Evolutionary conservation across 306 rosid genomes (phyloP).

Genomic region (Fragaria iinumae): DNA sequence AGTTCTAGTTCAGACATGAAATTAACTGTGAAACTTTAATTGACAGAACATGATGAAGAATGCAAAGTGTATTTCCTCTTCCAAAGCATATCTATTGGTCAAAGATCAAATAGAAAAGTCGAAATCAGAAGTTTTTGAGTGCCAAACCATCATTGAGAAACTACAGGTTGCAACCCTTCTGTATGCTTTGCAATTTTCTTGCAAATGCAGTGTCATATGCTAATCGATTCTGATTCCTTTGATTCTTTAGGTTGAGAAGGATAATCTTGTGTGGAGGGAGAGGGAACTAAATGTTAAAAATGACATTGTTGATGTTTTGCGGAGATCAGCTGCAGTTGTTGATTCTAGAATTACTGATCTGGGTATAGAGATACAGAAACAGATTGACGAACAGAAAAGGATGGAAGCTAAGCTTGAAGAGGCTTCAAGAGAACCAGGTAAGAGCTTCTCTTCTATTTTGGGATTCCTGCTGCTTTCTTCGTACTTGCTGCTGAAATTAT

Average conservation of each 20-base stretch:
- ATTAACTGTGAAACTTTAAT: slow-evolving; percentile 26
- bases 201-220: slow-evolving; percentile 29
- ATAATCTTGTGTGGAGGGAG: slow-evolving; percentile 81
- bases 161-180: slow-evolving; percentile 97
- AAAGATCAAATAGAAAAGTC: slow-evolving; percentile 75
- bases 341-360: slow-evolving; percentile 64
- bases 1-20: slow-evolving; percentile 12
- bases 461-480: slow-evolving; percentile 11
- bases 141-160: slow-evolving; percentile 72
- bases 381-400: slow-evolving; percentile 51
- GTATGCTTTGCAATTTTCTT: slow-evolving; percentile 50
- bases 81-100: slow-evolving; percentile 62
- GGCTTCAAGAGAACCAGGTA: slow-evolving; percentile 82
- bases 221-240: slow-evolving; percentile 30
- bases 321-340: slow-evolving; percentile 60
- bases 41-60: slow-evolving; percentile 75
- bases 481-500: slow-evolving; percentile 15
- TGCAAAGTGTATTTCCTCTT: slow-evolving; percentile 67
- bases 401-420: slow-evolving; percentile 69
- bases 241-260: slow-evolving; percentile 82
- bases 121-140: slow-evolving; percentile 60
- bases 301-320: slow-evolving; percentile 67
- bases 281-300: slow-evolving; percentile 74
- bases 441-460: not conserved
- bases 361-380: slow-evolving; percentile 59